These are phyloP conservation scores for Phytopythium delawarense DNA, from an alignment of 352 stramenopile genomes.

Conservation along the genomic window DNA sequence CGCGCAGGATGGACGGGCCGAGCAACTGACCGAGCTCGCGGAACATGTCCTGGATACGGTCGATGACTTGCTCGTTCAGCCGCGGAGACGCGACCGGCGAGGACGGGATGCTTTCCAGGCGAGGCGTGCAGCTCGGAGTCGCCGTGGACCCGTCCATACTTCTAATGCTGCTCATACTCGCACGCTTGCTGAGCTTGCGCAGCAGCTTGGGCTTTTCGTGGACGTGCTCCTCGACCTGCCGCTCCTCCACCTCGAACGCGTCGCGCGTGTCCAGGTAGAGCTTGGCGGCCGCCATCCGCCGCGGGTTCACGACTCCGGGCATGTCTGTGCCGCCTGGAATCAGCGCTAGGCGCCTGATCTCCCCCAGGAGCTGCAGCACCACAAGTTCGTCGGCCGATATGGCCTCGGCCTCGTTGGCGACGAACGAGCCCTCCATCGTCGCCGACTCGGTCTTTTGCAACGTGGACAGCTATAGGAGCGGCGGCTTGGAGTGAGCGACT, in stretches of 20 bases:
- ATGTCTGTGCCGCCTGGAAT: constrained; percentile 14
- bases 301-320: constrained; percentile 21
- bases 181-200: constrained; percentile 46
- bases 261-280: constrained; percentile 75
- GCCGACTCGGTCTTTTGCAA: background rate
- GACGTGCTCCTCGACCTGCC: constrained; percentile 40
- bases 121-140: background rate
- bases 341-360: constrained; percentile 49
- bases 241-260: constrained; percentile 64
- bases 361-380: constrained; percentile 63
- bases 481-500: background rate
- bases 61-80: constrained; percentile 37
- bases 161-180: constrained; percentile 17
- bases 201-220: constrained; percentile 42
- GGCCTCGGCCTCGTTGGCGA: background rate
- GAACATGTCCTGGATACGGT: constrained; percentile 75
- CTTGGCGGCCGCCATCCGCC: constrained; percentile 56
- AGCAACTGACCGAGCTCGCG: constrained; percentile 48
- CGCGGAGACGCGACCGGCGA: background rate
- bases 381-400: constrained; percentile 43
- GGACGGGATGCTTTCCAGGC: background rate
- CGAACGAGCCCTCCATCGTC: background rate
- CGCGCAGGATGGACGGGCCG: constrained; percentile 38
- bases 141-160: constrained; percentile 4
- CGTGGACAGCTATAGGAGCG: background rate